phyloP scores from a whole-genome alignment of 345 rosid species.

The Citrus medica region DNA sequence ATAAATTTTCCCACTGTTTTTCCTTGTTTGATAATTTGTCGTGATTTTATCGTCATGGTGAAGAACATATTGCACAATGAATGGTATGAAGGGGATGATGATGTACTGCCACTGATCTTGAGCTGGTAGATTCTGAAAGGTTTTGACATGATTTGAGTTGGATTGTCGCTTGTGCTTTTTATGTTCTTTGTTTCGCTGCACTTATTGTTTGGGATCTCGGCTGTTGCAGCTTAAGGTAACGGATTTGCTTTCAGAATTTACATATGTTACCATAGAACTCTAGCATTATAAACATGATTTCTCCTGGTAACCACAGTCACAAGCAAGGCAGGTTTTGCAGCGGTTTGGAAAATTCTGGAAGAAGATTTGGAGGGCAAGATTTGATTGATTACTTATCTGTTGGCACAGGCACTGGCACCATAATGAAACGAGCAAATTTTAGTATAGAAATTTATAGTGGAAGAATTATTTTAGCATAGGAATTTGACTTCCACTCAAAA shows the following conservation, averaged over 20 bases:
- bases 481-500: not conserved
- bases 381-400: not conserved
- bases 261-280: not conserved
- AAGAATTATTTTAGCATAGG: not conserved
- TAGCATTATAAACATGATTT: not conserved
- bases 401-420: not conserved
- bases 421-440: no score
- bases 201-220: not conserved
- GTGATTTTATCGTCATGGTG: no score
- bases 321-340: not conserved
- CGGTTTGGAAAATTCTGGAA: not conserved
- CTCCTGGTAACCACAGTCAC: not conserved
- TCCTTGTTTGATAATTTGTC: not conserved
- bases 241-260: not conserved
- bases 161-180: not conserved
- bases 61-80: not conserved
- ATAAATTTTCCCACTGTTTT: not conserved
- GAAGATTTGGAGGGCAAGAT: not conserved
- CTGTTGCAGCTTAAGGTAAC: not conserved
- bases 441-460: no score
- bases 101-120: not conserved
- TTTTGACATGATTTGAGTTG: not conserved
- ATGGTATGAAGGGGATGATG: not conserved
- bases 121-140: not conserved
- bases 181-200: not conserved